phyloP scores from a whole-genome alignment of 2,329 filamentous ascomycete species.

The Albifimbria verrucaria region DNA sequence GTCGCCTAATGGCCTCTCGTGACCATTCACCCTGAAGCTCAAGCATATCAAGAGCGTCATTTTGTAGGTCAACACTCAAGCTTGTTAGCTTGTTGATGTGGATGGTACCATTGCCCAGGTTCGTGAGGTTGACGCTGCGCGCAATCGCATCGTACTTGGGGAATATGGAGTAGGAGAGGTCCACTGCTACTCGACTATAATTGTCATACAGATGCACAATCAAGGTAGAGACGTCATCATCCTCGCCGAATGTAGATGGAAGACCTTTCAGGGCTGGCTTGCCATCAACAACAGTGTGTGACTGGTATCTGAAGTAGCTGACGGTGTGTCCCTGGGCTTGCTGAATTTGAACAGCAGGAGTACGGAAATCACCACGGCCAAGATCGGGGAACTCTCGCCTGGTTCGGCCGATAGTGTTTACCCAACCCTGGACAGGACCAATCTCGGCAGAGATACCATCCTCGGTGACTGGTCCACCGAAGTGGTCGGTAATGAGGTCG shows the following conservation, averaged over 20 bases:
- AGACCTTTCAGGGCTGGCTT: constrained; percentile 56
- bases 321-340: constrained; percentile 58
- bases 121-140: constrained; percentile 59
- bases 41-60: constrained; percentile 59
- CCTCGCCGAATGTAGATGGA: constrained; percentile 56
- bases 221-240: constrained; percentile 55
- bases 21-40: constrained; percentile 62
- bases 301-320: constrained; percentile 55
- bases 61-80: constrained; percentile 59
- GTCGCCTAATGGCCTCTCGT: constrained; percentile 52
- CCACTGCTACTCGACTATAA: constrained; percentile 53
- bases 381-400: constrained; percentile 63
- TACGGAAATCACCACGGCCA: constrained; percentile 61
- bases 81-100: constrained; percentile 56
- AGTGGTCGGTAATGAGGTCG: constrained; percentile 61
- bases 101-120: constrained; percentile 50
- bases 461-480: constrained; percentile 53
- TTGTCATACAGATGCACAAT: constrained; percentile 57
- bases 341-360: constrained; percentile 58
- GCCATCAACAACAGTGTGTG: constrained; percentile 50
- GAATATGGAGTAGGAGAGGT: constrained; percentile 62
- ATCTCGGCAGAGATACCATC: constrained; percentile 37
- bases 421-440: constrained; percentile 47
- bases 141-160: constrained; percentile 59
- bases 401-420: constrained; percentile 34